These are phyloP conservation scores for Geranium brycei DNA, from an alignment of 345 rosid species.

Conservation along the genomic window DNA sequence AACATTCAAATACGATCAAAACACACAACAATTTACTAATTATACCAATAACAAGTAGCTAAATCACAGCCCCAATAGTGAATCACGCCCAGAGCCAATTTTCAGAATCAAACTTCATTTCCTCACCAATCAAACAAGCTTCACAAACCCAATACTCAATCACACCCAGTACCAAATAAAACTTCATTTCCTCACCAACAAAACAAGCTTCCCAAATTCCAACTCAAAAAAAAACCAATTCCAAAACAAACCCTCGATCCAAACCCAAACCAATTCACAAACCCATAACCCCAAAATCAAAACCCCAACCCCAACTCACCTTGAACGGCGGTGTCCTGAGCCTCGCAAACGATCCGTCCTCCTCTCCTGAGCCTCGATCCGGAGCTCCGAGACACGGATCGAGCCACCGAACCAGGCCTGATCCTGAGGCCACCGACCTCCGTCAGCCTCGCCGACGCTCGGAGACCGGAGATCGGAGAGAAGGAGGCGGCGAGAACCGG, in stretches of 20 bases:
- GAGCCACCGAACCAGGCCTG: slow-evolving; percentile 7
- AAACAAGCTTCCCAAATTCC: too few species aligned
- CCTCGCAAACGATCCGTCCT: slow-evolving; percentile 26
- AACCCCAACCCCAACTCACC: slow-evolving; percentile 12
- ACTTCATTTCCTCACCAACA: too few species aligned
- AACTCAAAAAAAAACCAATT: too few species aligned
- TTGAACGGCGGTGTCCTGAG: slow-evolving; percentile 27
- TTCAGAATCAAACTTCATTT: too few species aligned
- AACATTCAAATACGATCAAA: background rate
- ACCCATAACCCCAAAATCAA: background rate
- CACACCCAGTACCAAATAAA: too few species aligned
- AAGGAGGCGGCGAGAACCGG: slow-evolving; percentile 3
- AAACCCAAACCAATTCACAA: background rate
- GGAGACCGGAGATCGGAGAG: slow-evolving; percentile 10
- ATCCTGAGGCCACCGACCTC: slow-evolving; percentile 21
- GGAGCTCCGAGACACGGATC: slow-evolving; percentile 5
- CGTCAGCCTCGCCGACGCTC: slow-evolving; percentile 17
- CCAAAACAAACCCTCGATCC: background rate
- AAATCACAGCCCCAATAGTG: too few species aligned
- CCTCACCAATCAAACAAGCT: too few species aligned
- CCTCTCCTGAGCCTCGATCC: slow-evolving; percentile 8
- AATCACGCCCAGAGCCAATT: too few species aligned
- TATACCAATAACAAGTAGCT: too few species aligned
- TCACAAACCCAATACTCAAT: too few species aligned
- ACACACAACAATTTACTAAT: background rate